Percentiles rank a stretch among this genome's conserved stretches.
These are phyloP conservation scores for Mallotus japonicus DNA, from an alignment of 441 rosid species.

Conservation along the genomic window DNA sequence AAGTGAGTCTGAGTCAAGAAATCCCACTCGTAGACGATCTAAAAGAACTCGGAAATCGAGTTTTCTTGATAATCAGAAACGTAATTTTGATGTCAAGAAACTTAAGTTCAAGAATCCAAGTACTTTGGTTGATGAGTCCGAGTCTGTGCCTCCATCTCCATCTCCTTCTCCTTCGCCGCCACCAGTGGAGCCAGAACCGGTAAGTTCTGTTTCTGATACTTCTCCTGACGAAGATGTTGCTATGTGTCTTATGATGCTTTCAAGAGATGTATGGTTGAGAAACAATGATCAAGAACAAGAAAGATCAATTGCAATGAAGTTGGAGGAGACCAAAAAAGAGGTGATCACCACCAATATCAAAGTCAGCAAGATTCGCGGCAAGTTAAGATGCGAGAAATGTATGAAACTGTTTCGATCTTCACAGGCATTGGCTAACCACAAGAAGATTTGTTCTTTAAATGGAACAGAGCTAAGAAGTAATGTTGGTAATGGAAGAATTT, in stretches of 20 bases:
- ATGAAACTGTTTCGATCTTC: conserved; percentile 51
- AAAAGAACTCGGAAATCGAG: conserved; percentile 41
- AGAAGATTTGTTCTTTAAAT: conserved; percentile 35
- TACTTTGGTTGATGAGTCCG: conserved; percentile 36
- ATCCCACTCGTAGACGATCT: conserved; percentile 55
- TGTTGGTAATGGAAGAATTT: conserved; percentile 34
- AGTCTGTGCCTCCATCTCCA: neutral
- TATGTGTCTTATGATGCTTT: conserved; percentile 82
- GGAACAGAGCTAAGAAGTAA: conserved; percentile 28
- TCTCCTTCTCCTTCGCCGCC: conserved; percentile 1
- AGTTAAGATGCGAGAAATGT: conserved; percentile 53
- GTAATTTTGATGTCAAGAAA: conserved; percentile 33
- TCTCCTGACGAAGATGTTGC: conserved; percentile 81
- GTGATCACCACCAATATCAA: conserved; percentile 26
- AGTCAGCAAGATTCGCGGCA: conserved; percentile 29
- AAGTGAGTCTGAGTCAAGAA: conserved; percentile 75
- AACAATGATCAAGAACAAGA: conserved; percentile 15
- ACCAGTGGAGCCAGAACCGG: conserved; percentile 51
- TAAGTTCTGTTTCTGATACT: conserved; percentile 64
- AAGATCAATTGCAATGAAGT: too few species aligned
- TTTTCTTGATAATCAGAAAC: conserved; percentile 25
- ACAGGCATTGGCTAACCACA: conserved; percentile 45
- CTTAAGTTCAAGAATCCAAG: conserved; percentile 33
- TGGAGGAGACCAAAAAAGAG: conserved; percentile 11
- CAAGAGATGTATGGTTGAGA: conserved; percentile 63